Evolutionary conservation across 495 filamentous ascomycete species (phyloP), one percentile per base, ranked within the genome.

Genomic region (Tuber melanosporum): DNA sequence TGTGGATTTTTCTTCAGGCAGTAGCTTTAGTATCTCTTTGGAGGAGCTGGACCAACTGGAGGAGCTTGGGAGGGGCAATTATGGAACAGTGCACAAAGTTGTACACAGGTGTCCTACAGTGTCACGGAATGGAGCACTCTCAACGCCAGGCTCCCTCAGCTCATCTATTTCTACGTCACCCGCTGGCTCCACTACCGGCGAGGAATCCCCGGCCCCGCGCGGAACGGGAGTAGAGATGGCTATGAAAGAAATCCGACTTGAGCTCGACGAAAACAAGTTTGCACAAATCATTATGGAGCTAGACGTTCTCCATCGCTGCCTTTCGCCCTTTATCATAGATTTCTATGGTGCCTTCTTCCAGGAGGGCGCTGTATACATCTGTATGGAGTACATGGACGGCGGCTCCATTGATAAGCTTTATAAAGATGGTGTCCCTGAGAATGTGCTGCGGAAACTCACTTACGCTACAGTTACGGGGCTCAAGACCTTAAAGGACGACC

Each of bases 321-420:
- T 94, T 26, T 97, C 94, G 7, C 96, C 95, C 0, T 97, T 93
- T 83, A 97, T 99, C 77, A 93, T 99, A 83, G 95, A 98, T 83
- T 99, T 99, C 83, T 99, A 97, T 84, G 95, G 95, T 12, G 95
- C 95, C 4, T 99, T 99, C 85, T 99, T 97, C 87, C 95, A 99
- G 85, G 95, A 99, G 86, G 95, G 95, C 36, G 94, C 95, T 1
- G 95, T 99, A 8, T 99, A 98, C 84, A 98, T 99, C 84, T 99
- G 95, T 85, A 96, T 99, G 84, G 95, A 99, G 84, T 97, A 92
- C 83, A 99, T 99, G 95, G 94, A 99, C 85, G 95, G 96, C 73
- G 95, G 95, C n/a, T 97, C 94, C 57, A 93, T 98, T 81, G 95
- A 99, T 86, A 97, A 97, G 81, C 85, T 98, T 26, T 99, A 99